These are phyloP conservation scores for Penicillium sp. DNA, from an alignment of 2,329 filamentous ascomycete species.

Conservation along the genomic window DNA sequence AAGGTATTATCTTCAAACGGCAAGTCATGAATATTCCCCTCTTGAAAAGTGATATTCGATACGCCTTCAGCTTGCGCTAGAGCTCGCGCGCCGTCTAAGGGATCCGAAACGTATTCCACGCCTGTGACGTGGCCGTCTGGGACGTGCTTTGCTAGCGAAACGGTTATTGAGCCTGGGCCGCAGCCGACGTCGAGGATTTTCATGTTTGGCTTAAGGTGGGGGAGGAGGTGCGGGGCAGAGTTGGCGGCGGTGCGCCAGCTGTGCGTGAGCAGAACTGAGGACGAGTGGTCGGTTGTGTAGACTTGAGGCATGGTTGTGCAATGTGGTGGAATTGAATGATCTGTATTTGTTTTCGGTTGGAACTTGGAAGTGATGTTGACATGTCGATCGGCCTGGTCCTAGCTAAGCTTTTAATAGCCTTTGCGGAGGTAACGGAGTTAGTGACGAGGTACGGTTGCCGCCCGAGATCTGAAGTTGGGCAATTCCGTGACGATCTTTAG, in stretches of 20 bases:
- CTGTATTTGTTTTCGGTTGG: neutral
- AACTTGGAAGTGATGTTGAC: neutral
- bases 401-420: too few species aligned
- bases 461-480: neutral
- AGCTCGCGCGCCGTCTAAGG: conserved; percentile 33
- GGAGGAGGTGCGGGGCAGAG: conserved; percentile 41
- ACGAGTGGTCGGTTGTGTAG: conserved; percentile 42
- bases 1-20: conserved; percentile 47
- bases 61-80: conserved; percentile 30
- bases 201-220: conserved; percentile 35
- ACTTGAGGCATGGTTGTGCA: conserved; percentile 14
- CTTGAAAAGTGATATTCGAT: conserved; percentile 35
- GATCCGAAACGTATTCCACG: conserved; percentile 33
- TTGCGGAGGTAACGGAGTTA: too few species aligned
- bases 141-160: conserved; percentile 39
- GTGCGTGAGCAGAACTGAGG: conserved; percentile 37
- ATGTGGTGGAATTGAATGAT: neutral
- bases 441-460: too few species aligned
- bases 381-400: neutral
- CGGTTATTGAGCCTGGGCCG: conserved; percentile 45
- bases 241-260: conserved; percentile 36
- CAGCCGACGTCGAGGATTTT: conserved; percentile 47
- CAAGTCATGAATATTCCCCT: conserved; percentile 44
- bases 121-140: conserved; percentile 40
- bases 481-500: neutral